Evolutionary conservation across 768 basidiomycete genomes (phyloP).

Genomic region (Porpolomopsis calyptriformis): DNA sequence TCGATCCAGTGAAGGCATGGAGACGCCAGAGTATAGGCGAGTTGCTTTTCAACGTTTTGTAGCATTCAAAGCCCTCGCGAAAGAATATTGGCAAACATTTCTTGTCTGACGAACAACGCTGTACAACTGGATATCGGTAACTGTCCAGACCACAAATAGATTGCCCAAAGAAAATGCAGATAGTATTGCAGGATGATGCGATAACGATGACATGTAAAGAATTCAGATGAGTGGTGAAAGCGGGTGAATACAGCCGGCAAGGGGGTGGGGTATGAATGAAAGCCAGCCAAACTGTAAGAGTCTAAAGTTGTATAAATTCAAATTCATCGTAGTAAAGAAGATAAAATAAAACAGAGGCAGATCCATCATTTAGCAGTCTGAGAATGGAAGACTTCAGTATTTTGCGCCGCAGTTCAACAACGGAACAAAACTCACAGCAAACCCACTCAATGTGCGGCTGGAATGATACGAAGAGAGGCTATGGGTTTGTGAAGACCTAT

Average conservation of each 20-base stretch:
- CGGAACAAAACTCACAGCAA: conserved; percentile 43
- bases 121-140: too few species aligned
- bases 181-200: conserved; percentile 27
- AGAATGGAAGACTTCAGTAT: neutral
- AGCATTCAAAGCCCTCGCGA: conserved; percentile 5
- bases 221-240: conserved; percentile 26
- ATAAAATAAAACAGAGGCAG: conserved; percentile 7
- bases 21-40: neutral
- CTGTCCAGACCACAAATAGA: too few species aligned
- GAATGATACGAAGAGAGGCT: conserved; percentile 65
- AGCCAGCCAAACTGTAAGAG: conserved; percentile 25
- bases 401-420: conserved; percentile 9
- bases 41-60: conserved; percentile 7
- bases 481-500: conserved; percentile 59
- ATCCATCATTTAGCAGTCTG: conserved; percentile 33
- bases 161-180: conserved; percentile 9
- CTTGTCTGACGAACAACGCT: too few species aligned
- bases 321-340: conserved; percentile 3
- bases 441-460: conserved; percentile 61
- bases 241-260: conserved; percentile 27
- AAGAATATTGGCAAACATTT: conserved; percentile 2
- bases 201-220: conserved; percentile 25
- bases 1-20: conserved; percentile 6
- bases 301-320: conserved; percentile 13
- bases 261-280: conserved; percentile 25